Conservation (phyloP, 495 filamentous ascomycete species). For the Penicillium ochrochloron region DNA sequence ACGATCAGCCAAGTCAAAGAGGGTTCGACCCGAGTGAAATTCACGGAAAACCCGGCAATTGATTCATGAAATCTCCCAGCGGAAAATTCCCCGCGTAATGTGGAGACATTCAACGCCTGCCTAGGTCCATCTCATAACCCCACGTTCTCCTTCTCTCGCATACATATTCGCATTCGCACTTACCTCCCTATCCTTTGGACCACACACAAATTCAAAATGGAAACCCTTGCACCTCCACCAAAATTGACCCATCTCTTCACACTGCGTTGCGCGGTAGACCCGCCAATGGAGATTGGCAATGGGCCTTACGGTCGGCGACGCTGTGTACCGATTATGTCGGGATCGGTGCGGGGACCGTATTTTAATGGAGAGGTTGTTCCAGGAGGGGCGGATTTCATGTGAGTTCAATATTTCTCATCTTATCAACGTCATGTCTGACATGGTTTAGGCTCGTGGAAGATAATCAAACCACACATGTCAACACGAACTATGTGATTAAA, state of each 20-base stretch:
- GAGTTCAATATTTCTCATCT: background rate
- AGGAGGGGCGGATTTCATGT: conserved; percentile 41
- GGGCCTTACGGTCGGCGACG: conserved; percentile 38
- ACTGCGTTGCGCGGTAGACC: conserved; percentile 33
- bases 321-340: conserved; percentile 36
- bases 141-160: background rate
- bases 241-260: conserved; percentile 38
- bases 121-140: background rate
- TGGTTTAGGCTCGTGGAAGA: conserved; percentile 33
- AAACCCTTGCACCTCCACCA: conserved; percentile 32
- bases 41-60: background rate
- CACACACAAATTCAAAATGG: conserved; percentile 19
- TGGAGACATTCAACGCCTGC: background rate
- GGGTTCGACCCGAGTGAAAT: background rate
- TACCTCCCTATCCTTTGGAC: background rate
- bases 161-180: background rate
- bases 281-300: conserved; percentile 37
- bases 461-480: conserved; percentile 36
- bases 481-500: conserved; percentile 38
- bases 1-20: background rate
- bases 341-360: conserved; percentile 30
- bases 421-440: background rate
- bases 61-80: background rate
- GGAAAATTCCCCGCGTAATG: background rate
- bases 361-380: conserved; percentile 36